A percentile compares a stretch with the other conserved stretches of the same genome.
phyloP scores from a whole-genome alignment of 2,329 filamentous ascomycete genomes.

The Aspergillus ochraceus region DNA sequence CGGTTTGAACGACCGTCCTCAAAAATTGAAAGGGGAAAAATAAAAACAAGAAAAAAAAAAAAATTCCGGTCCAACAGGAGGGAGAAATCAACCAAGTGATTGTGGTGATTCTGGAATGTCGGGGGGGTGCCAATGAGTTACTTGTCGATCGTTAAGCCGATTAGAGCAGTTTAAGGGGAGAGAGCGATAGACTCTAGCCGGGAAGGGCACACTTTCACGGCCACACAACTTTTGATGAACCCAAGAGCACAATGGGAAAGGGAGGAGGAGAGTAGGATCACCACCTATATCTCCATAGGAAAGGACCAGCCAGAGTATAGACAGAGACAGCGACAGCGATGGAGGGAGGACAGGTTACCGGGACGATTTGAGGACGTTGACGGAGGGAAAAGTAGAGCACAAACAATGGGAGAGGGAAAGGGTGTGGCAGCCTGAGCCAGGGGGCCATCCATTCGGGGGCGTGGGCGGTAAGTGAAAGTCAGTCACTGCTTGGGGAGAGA shows the following conservation, averaged over 20 bases:
- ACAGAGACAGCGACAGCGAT: slow-evolving; percentile 1
- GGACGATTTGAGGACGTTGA: slow-evolving; percentile 2
- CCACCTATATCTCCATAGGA: slow-evolving; percentile 10
- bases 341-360: background rate
- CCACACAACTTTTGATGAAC: slow-evolving; percentile 16
- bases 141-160: slow-evolving; percentile 18
- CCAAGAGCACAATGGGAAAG: background rate
- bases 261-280: slow-evolving; percentile 4
- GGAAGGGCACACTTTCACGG: slow-evolving; percentile 22
- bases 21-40: background rate
- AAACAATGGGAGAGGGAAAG: background rate
- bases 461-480: background rate
- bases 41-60: background rate
- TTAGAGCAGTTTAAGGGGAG: slow-evolving; percentile 25
- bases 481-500: no score
- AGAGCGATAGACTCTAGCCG: slow-evolving; percentile 23
- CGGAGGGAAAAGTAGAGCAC: slow-evolving; percentile 1
- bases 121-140: slow-evolving; percentile 14
- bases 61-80: slow-evolving; percentile 3
- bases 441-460: slow-evolving; percentile 4
- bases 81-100: background rate
- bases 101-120: slow-evolving; percentile 14
- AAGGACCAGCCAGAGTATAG: slow-evolving; percentile 22
- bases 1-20: background rate
- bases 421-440: slow-evolving; percentile 7